Evolutionary conservation across 768 basidiomycete species (phyloP).

Genomic region (Phlebiopsis flavidoalba): DNA sequence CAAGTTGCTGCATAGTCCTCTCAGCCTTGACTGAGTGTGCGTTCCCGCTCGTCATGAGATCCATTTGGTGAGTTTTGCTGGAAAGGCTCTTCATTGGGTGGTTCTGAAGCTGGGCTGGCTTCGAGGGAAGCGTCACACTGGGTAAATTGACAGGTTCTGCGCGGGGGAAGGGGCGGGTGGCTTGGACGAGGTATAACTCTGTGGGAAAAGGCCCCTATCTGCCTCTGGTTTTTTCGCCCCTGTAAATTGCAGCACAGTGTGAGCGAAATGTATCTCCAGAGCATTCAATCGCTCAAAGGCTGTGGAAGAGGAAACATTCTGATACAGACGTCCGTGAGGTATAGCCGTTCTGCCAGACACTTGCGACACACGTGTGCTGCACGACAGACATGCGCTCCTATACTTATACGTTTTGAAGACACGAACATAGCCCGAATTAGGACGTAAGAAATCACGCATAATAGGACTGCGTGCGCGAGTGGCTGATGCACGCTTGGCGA

Average conservation of each 20-base stretch:
- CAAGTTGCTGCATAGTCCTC: slow-evolving; percentile 84
- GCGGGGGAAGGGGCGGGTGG: slow-evolving; percentile 33
- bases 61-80: background rate
- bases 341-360: background rate
- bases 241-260: slow-evolving; percentile 27
- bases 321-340: background rate
- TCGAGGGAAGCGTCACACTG: slow-evolving; percentile 1
- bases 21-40: slow-evolving; percentile 16
- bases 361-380: background rate
- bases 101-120: slow-evolving; percentile 2
- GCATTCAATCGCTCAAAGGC: background rate
- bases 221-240: slow-evolving; percentile 84
- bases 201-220: slow-evolving; percentile 89
- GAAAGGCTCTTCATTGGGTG: background rate
- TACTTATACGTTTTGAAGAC: background rate
- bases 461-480: background rate
- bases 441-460: background rate
- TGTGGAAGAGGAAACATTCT: background rate
- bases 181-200: slow-evolving; percentile 72
- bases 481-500: background rate
- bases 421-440: background rate
- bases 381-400: background rate
- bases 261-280: slow-evolving; percentile 4
- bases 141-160: slow-evolving; percentile 5
- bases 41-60: slow-evolving; percentile 21